Conservation (phyloP, 306 rosid genomes). For the Rosa rugosa region DNA sequence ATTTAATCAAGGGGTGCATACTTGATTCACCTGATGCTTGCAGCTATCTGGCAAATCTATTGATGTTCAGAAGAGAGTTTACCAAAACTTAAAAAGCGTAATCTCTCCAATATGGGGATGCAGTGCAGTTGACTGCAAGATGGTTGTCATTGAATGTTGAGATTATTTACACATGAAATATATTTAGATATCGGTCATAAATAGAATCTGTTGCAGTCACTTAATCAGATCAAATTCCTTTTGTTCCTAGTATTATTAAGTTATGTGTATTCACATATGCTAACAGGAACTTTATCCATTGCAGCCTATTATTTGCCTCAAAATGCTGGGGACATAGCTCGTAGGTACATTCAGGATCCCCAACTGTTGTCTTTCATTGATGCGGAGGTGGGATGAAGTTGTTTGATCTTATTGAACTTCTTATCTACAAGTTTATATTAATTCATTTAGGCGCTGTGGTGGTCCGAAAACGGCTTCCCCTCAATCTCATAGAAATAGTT, state of each 20-base stretch:
- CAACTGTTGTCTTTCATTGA: conserved; percentile 84
- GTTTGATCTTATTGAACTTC: conserved; percentile 25
- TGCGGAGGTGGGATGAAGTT: conserved; percentile 72
- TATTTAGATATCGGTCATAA: not conserved
- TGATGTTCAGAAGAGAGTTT: not conserved
- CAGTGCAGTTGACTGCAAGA: not conserved
- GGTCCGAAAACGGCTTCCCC: conserved; percentile 12
- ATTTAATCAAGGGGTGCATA: not conserved
- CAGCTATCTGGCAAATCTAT: not conserved
- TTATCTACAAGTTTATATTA: not conserved
- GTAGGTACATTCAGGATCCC: conserved; percentile 78
- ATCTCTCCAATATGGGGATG: not conserved
- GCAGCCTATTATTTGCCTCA: conserved; percentile 94
- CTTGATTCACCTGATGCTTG: not conserved
- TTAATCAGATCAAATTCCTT: conserved; percentile 12
- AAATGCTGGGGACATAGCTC: conserved; percentile 92
- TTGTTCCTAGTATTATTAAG: conserved; percentile 11
- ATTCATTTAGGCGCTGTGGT: conserved; percentile 13
- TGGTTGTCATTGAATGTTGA: not conserved
- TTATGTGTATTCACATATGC: conserved; percentile 11
- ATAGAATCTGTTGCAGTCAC: conserved; percentile 3
- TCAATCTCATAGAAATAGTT: conserved; percentile 7
- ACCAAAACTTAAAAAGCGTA: not conserved
- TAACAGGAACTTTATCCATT: conserved; percentile 19
- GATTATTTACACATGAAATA: not conserved